Base-by-base conservation (phyloP, 176 grass and related monocot genomes). In the Aechmea fasciata region DNA sequence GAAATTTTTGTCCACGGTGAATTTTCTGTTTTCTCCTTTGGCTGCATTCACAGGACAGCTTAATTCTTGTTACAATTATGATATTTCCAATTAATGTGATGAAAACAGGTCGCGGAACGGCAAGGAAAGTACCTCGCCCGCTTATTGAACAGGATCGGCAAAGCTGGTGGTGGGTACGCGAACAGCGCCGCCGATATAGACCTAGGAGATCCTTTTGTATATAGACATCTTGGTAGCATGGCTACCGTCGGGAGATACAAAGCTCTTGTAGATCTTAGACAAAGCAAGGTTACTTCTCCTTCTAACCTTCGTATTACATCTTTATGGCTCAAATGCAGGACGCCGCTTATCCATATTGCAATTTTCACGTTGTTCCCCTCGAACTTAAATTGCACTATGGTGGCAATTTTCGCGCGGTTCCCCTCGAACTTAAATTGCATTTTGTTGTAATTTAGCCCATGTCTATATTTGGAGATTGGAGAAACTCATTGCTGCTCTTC, bases 171-270 rank as follows among this genome's bases (percentile, higher is more conserved):
- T 71, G 89, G 86, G 10, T 81, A 90, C 72, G 94, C 86, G 47
- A 92, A 90, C 26, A 57, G 74, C 51, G 68, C 83, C 3, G 49
- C 64, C 8, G 73, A 87, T 19, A 54, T 79, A 19, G 82, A 90
- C n/a, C 75, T 87, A 8, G 94, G 89, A 14, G 77, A 81, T 61
- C 78, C 82, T 47, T 97, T 97, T 79, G 89, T 90, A 59, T 97
- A 97, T 70, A 80, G 69, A 71, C 94, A 97, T 90, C 64, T 97
- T 48, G 94, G 94, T 2, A 97, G 94, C 51, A 97, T 92, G 94
- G 94, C 94, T 9, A 87, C 83, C 51, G 84, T 97, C 71, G 94
- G 94, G 65, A 90, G 94, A 83, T 82, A 92, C 74, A 97, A 97
- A 90, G 94, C 94, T 82, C 77, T 97, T 66, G 89, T 92, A 0